Conservation (phyloP, 169 alveolate species). For the Eimeria sp. region DNA sequence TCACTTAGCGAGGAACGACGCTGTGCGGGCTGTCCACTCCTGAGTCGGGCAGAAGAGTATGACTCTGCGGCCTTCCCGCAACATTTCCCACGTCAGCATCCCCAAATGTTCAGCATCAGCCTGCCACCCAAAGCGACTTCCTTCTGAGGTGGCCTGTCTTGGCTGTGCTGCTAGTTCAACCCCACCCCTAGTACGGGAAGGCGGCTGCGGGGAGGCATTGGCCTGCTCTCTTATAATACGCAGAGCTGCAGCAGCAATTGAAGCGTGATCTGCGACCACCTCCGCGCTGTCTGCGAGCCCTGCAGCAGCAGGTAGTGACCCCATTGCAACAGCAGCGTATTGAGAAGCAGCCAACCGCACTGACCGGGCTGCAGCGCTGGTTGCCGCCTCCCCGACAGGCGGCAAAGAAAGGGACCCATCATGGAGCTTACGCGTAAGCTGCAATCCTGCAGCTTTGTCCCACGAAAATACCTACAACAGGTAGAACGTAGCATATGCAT, state of each 20-base stretch:
- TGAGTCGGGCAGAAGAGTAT: conserved; percentile 87
- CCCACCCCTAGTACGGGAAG: background rate
- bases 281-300: conserved; percentile 20
- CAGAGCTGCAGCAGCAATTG: conserved; percentile 58
- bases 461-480: conserved; percentile 43
- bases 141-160: background rate
- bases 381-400: conserved; percentile 29
- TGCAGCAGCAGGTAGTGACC: background rate
- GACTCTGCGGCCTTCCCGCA: conserved; percentile 84
- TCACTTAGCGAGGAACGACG: conserved; percentile 76
- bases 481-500: background rate
- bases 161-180: background rate
- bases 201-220: background rate
- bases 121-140: conserved; percentile 54
- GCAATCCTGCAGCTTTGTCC: conserved; percentile 52
- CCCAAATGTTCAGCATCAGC: conserved; percentile 84
- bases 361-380: conserved; percentile 75
- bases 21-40: conserved; percentile 83
- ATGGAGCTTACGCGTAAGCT: conserved; percentile 59
- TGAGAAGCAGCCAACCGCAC: conserved; percentile 54
- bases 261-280: conserved; percentile 17
- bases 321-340: conserved; percentile 19
- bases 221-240: conserved; percentile 38
- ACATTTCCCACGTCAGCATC: conserved; percentile 86
- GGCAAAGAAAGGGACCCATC: conserved; percentile 51